Evolutionary conservation across 768 basidiomycete genomes (phyloP), one percentile per base, ranked within the genome.

Genomic region (Lentinula lateritia): DNA sequence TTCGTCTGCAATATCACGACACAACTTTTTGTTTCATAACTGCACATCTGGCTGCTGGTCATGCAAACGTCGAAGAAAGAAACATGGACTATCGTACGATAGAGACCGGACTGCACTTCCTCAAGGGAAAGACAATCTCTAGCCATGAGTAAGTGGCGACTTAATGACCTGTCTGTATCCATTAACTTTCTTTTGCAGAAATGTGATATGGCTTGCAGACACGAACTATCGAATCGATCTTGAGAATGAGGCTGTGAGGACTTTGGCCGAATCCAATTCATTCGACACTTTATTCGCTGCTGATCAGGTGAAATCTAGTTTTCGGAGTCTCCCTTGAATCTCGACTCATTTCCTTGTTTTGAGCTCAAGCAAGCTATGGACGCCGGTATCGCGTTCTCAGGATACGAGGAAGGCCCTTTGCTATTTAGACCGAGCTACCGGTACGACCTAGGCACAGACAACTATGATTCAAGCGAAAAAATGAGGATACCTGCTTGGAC

Each of bases 401-500:
- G 89, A 15, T 98, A 93, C 65, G 81, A 88, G 60, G 97, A 99
- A 73, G 96, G 93, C 0, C 92, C 92, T 0, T 72, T 98, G 16
- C 69, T 91, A n/a, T 99, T 99, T 76, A 79, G 86, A 13, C 97
- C 97, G 7, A 99, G 96, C 2, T 98, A 99, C 76, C 91, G 93
- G 64, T 98, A 95, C 69, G 87, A 90, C 69, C 69, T 88, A 6
- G 84, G 86, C 9, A 87, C 94, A 8, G 90, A 97, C 64, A 80
- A 80, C 52, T 99, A 98, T 71, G 97, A 99, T 72, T 90, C 93
- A 13, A 92, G 93, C 70, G 97, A 98, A 74, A 99, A 98, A 77
- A 85, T 88, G 83, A 84, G 97, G 28, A 89, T 97, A 69, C 97
- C 97, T 5, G 93, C 96, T 16, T 98, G 95, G 95, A 98, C 96